Evolutionary conservation across 1,284 basidiomycete genomes (phyloP).

Genomic region (Rhodofomes roseus): DNA sequence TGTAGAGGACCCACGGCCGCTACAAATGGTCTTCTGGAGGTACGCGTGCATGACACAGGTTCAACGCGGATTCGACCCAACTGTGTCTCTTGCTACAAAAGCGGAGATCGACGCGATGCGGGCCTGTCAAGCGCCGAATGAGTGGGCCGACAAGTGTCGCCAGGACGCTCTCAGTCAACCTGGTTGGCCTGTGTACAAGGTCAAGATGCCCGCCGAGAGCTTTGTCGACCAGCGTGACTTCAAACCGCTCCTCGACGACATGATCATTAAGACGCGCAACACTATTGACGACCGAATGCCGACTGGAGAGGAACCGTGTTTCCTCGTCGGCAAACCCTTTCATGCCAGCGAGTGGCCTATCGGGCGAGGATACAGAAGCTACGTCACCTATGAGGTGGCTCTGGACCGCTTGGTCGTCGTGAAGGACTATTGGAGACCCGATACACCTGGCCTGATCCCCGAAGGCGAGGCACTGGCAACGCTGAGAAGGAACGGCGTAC

Average conservation of each 20-base stretch:
- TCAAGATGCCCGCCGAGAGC: neutral
- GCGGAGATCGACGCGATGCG: neutral
- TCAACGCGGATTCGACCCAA: constrained; percentile 14
- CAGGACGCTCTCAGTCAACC: neutral
- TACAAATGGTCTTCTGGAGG: constrained; percentile 13
- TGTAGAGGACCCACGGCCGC: neutral
- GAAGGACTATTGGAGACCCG: neutral
- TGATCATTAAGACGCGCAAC: neutral
- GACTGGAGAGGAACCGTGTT: neutral
- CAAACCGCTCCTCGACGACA: neutral
- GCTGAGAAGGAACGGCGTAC: neutral
- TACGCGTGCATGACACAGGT: constrained; percentile 5
- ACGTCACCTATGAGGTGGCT: neutral
- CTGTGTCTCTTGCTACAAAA: neutral
- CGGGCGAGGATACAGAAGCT: neutral
- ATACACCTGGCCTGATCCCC: neutral
- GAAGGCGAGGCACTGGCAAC: neutral
- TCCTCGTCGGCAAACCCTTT: neutral
- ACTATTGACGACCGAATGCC: neutral
- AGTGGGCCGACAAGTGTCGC: neutral
- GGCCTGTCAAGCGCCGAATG: neutral
- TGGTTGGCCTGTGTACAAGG: constrained; percentile 1
- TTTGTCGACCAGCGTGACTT: neutral
- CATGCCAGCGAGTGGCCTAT: neutral
- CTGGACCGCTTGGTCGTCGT: neutral